Base-by-base conservation (phyloP, 1,284 basidiomycete genomes). In the Trichosporon asahii region DNA sequence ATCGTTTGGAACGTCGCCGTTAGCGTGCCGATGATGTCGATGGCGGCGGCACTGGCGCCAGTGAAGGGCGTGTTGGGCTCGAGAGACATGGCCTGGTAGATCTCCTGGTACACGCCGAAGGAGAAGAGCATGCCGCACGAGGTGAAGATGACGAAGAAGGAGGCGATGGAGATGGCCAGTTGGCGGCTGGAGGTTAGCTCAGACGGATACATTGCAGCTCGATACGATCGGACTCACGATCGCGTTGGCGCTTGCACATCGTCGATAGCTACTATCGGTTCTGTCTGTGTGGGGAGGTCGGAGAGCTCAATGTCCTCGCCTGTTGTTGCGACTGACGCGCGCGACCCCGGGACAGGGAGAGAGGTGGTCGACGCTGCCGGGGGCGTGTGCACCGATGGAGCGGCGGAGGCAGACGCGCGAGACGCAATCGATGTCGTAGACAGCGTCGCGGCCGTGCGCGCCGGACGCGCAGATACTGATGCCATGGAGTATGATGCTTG, bases 71-170 rank as follows among this genome's bases (percentile, higher is more conserved):
- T 77, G 57, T 70, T 37, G 6, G 68, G 72, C 64, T 75, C 29
- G 27, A 49, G 44, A 1, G 74, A 64, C 70, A 77, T 72, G 33
- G 61, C 21, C 66, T 77, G 74, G 69, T 78, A 78, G 53, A 77
- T 73, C n/a, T 76, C 77, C 66, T 78, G 77, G 65, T 75, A 78
- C n/a, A 77, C 75, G 25, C 77, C 77, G 49, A 76, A 78, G 31
- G 76, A 70, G 70, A 78, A 78, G 65, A 76, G 66, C 37, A 73
- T 70, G 14, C 77, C 77, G 69, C 77, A 78, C 8, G 74, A 74
- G 1, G 76, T 78, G 65, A 77, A 78, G 15, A 73, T 68, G 25
- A 75, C 44, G 21, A 71, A 35, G 61, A 76, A 76, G 11, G 70
- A 68, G 2, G 74, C 69, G 8, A 70, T 23, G 65, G 74, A 74